A percentile compares a stretch with the other conserved stretches of the same genome.
These are phyloP conservation scores for Fusarium robinianum DNA, from an alignment of 2,329 filamentous ascomycete genomes.

Conservation along the genomic window DNA sequence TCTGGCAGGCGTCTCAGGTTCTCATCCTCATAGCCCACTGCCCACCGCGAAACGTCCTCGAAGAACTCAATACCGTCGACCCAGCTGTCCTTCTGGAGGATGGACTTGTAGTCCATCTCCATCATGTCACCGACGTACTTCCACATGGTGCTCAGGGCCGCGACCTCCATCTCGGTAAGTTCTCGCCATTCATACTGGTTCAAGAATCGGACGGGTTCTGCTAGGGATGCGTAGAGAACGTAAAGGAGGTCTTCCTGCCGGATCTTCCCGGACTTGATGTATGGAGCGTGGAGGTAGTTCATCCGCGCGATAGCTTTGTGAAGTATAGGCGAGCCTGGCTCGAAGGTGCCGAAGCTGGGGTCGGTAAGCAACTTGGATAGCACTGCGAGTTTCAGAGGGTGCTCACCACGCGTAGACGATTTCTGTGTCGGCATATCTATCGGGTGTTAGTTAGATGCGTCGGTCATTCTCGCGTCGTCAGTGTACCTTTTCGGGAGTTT, in stretches of 20 bases:
- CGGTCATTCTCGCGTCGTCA: not conserved
- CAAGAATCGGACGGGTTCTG: conserved; percentile 68
- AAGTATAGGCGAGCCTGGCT: conserved; percentile 37
- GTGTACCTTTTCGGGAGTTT: conserved; percentile 44
- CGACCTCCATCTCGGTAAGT: conserved; percentile 68
- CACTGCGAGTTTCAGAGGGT: not conserved
- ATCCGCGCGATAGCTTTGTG: conserved; percentile 46
- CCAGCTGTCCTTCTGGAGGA: conserved; percentile 48
- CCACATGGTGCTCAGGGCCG: conserved; percentile 71
- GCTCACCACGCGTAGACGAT: conserved; percentile 44
- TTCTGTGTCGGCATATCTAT: conserved; percentile 49
- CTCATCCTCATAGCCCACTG: conserved; percentile 60
- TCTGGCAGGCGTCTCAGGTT: conserved; percentile 59
- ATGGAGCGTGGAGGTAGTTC: conserved; percentile 47
- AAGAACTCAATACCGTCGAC: conserved; percentile 56
- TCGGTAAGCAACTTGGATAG: not conserved
- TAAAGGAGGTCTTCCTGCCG: conserved; percentile 46
- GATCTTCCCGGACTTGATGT: conserved; percentile 44
- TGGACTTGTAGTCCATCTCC: conserved; percentile 58
- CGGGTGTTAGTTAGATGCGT: not conserved
- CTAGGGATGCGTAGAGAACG: conserved; percentile 61
- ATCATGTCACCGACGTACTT: conserved; percentile 72
- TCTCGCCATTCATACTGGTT: conserved; percentile 70
- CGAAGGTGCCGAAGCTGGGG: conserved; percentile 38
- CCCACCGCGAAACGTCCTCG: conserved; percentile 54